Conservation (phyloP, 192 early-diverging fungal species). For the Gigaspora rosea region DNA sequence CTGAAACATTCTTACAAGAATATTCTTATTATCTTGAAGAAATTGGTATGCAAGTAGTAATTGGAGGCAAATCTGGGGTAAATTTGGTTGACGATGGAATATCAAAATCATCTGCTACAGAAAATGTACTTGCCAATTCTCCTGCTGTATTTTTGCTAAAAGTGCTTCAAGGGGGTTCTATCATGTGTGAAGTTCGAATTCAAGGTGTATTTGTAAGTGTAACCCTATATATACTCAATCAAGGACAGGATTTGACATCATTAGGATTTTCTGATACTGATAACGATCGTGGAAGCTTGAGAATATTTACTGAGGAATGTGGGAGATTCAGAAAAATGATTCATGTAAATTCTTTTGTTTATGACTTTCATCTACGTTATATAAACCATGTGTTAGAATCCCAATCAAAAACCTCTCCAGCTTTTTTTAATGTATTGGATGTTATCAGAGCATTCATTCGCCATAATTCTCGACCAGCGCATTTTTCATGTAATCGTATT, state of each 20-base stretch:
- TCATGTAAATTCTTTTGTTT: constrained; percentile 64
- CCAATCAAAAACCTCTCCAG: constrained; percentile 35
- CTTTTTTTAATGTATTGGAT: constrained; percentile 49
- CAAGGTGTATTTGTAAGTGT: constrained; percentile 60
- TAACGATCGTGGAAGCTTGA: constrained; percentile 48
- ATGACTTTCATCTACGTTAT: constrained; percentile 60
- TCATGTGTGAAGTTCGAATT: constrained; percentile 61
- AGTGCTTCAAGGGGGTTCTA: constrained; percentile 54
- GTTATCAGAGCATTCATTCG: constrained; percentile 50
- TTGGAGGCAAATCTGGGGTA: constrained; percentile 51
- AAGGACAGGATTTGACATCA: constrained; percentile 44
- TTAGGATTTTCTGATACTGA: constrained; percentile 43
- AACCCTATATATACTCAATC: constrained; percentile 59
- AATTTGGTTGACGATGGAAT: constrained; percentile 33
- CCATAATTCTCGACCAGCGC: constrained; percentile 47
- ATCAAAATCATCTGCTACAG: constrained; percentile 42
- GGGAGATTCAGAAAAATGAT: constrained; percentile 57
- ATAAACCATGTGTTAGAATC: constrained; percentile 49
- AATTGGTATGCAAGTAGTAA: constrained; percentile 61
- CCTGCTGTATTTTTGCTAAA: constrained; percentile 57
- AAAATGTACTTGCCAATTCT: constrained; percentile 42
- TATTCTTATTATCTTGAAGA: constrained; percentile 56
- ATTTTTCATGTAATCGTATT: constrained; percentile 56
- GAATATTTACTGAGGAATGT: constrained; percentile 59
- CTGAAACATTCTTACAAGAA: constrained; percentile 55